A percentile compares a stretch with the other conserved stretches of the same genome.
Evolutionary conservation across 192 early-diverging fungal genomes (phyloP).

Genomic region (Coemansia sp.): DNA sequence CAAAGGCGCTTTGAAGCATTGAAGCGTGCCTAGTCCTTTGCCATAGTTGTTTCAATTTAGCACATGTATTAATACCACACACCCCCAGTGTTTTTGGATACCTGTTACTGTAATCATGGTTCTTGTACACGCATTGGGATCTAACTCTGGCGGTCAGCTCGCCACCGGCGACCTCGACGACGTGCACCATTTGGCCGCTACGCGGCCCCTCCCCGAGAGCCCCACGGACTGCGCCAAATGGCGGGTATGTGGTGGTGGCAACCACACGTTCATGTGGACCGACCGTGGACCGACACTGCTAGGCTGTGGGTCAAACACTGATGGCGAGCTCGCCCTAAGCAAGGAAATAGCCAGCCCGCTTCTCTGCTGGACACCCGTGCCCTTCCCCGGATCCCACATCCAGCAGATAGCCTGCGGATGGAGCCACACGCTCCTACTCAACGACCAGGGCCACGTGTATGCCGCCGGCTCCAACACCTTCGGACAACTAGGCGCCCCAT

Average conservation of each 20-base stretch:
- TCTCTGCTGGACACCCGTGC: constrained; percentile 17
- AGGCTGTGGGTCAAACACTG: constrained; percentile 31
- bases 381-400: constrained; percentile 5
- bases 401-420: constrained; percentile 43
- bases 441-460: constrained; percentile 13
- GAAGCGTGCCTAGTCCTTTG: constrained; percentile 46
- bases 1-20: constrained; percentile 75
- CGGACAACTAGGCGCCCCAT: constrained; percentile 31
- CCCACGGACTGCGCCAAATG: background rate
- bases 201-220: background rate
- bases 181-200: constrained; percentile 8
- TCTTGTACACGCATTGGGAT: constrained; percentile 31
- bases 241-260: constrained; percentile 39
- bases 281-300: constrained; percentile 12
- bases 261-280: constrained; percentile 41
- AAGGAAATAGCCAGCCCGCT: background rate
- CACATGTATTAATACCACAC: constrained; percentile 7
- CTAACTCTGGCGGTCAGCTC: constrained; percentile 51
- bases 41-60: background rate
- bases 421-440: constrained; percentile 46
- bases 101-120: constrained; percentile 9
- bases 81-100: background rate
- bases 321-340: constrained; percentile 32
- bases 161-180: constrained; percentile 34
- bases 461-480: constrained; percentile 25